Percentiles rank a stretch among this genome's conserved stretches.
Conservation (phyloP, 805 yeast genomes). For the Maudiozyma serrabonitensis region DNA sequence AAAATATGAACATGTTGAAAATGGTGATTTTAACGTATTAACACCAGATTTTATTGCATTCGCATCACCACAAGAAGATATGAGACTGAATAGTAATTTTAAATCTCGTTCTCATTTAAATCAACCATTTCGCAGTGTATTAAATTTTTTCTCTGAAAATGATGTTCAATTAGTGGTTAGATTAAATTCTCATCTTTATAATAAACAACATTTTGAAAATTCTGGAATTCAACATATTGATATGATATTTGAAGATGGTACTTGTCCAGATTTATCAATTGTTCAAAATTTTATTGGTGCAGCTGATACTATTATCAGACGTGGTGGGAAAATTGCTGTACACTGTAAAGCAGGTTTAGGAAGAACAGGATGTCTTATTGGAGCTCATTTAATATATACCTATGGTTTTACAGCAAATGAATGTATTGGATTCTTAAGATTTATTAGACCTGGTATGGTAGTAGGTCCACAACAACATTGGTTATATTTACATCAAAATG, state of each 20-base stretch:
- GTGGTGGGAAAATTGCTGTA: slow-evolving; percentile 94
- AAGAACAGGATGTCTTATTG: slow-evolving; percentile 94
- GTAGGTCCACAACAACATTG: slow-evolving; percentile 99
- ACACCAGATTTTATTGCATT: slow-evolving; percentile 94
- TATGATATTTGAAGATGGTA: slow-evolving; percentile 96
- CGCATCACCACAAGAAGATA: slow-evolving; percentile 86
- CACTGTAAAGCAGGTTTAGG: slow-evolving; percentile 98
- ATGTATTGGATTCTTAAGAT: slow-evolving; percentile 92
- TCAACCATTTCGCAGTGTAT: slow-evolving; percentile 73
- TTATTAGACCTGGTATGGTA: slow-evolving; percentile 98
- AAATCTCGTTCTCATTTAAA: slow-evolving; percentile 34
- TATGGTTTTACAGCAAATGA: slow-evolving; percentile 96
- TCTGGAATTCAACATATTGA: slow-evolving; percentile 83
- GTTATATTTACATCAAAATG: slow-evolving; percentile 92
- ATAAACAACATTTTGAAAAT: slow-evolving; percentile 71
- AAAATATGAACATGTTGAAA: slow-evolving; percentile 88
- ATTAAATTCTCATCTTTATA: slow-evolving; percentile 84
- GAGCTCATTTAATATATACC: slow-evolving; percentile 92
- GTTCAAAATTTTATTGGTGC: slow-evolving; percentile 92
- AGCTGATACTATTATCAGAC: slow-evolving; percentile 75
- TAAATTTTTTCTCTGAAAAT: slow-evolving; percentile 61
- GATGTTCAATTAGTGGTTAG: slow-evolving; percentile 86
- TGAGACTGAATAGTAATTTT: slow-evolving; percentile 19
- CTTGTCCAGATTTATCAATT: slow-evolving; percentile 90
- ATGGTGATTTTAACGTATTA: slow-evolving; percentile 88